A percentile compares a stretch with the other conserved stretches of the same genome.
Conservation (phyloP, 176 grass and related monocot genomes). For the Rhynchospora breviuscula region DNA sequence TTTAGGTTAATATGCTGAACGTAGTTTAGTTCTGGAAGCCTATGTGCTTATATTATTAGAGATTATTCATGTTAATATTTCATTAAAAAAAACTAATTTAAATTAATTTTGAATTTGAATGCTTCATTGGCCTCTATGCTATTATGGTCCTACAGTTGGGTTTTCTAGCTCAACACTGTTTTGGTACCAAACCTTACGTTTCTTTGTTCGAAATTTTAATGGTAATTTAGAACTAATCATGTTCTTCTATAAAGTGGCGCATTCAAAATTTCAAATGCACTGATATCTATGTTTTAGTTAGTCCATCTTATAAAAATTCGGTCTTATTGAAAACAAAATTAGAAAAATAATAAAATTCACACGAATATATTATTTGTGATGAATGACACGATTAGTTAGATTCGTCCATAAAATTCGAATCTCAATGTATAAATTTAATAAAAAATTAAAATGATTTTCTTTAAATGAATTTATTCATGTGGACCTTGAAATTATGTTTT, state of each 20-base stretch:
- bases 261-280: too few species aligned
- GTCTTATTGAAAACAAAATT: neutral
- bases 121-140: neutral
- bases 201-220: neutral
- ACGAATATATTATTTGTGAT: too few species aligned
- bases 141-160: too few species aligned
- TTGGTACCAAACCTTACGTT: neutral
- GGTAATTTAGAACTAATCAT: neutral
- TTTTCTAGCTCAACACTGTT: neutral
- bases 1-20: neutral
- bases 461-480: too few species aligned
- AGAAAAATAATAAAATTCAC: neutral
- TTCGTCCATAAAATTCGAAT: too few species aligned
- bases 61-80: neutral
- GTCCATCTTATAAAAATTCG: neutral
- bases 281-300: neutral
- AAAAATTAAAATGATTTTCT: too few species aligned
- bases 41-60: neutral
- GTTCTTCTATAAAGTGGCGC: neutral
- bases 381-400: too few species aligned
- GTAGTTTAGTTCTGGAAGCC: neutral
- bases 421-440: too few species aligned
- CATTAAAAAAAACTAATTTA: neutral
- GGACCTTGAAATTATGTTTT: too few species aligned
- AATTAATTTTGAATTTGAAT: neutral